Percentiles rank a stretch among this genome's conserved stretches.
Conservation (phyloP, 2,329 filamentous ascomycete genomes). For the Allantophomopsis lycopodina region DNA sequence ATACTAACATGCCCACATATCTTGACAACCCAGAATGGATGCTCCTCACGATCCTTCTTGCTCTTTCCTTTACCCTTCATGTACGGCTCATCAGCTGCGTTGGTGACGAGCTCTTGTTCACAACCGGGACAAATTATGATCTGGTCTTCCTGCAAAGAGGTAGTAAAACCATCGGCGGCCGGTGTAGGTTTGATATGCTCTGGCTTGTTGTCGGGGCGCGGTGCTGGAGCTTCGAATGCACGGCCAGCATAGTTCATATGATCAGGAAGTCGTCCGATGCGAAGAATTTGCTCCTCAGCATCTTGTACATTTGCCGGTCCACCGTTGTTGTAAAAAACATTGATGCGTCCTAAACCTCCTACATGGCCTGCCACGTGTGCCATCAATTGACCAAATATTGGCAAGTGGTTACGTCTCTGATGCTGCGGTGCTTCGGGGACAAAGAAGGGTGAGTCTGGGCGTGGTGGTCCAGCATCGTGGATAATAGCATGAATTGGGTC, state of each 20-base stretch:
- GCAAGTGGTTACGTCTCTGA: background rate
- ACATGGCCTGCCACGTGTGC: background rate
- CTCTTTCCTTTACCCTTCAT: slow-evolving; percentile 34
- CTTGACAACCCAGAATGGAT: slow-evolving; percentile 87
- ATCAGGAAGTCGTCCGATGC: background rate
- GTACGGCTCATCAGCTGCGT: slow-evolving; percentile 23
- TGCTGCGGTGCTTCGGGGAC: background rate
- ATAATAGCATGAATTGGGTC: background rate
- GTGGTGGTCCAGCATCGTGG: background rate
- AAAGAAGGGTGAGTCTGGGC: background rate
- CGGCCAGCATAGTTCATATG: slow-evolving; percentile 1
- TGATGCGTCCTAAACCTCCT: too few relatives aligned
- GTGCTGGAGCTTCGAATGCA: slow-evolving; percentile 1
- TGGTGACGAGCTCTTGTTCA: slow-evolving; percentile 67
- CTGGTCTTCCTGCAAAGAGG: slow-evolving; percentile 58
- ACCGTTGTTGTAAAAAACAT: too few relatives aligned
- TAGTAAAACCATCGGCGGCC: slow-evolving; percentile 65
- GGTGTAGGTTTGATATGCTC: slow-evolving; percentile 25
- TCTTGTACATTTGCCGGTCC: too few relatives aligned
- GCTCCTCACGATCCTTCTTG: slow-evolving; percentile 42
- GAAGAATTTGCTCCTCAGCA: too few relatives aligned
- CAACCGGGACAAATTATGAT: slow-evolving; percentile 78
- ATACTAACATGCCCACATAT: slow-evolving; percentile 75
- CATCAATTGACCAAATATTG: background rate
- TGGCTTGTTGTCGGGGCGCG: slow-evolving; percentile 10